Conservation (phyloP, 2,329 filamentous ascomycete genomes). For the Fusarium tjaetaba region DNA sequence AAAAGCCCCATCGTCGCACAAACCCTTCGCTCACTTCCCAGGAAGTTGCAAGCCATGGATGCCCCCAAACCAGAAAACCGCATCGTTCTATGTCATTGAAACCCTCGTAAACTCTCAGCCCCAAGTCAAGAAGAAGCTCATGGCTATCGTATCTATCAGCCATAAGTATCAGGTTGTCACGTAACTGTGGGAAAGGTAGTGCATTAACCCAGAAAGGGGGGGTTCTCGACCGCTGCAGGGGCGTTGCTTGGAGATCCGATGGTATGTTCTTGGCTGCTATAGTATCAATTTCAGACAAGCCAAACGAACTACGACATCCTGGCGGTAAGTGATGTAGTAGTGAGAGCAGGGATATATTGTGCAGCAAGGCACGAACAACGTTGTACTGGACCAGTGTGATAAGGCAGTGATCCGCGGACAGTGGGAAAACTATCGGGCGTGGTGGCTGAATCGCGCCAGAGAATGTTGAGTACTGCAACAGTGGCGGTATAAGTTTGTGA, state of each 20-base stretch:
- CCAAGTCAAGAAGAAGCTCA: not conserved
- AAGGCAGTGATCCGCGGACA: not conserved
- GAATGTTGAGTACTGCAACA: not conserved
- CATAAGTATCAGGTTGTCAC: not conserved
- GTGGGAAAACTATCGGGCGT: not conserved
- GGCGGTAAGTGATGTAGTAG: not conserved
- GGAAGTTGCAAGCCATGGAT: not conserved
- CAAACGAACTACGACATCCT: not conserved
- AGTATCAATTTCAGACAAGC: not conserved
- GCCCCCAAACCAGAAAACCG: not conserved
- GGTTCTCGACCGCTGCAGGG: not conserved
- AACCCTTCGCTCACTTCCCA: not conserved
- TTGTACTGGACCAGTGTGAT: not conserved
- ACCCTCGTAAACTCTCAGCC: not conserved
- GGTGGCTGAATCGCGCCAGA: not conserved
- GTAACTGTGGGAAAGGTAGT: not conserved
- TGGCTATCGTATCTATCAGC: not conserved
- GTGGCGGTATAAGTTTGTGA: not conserved
- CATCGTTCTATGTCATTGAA: not conserved
- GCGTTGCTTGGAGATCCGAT: not conserved
- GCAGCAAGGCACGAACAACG: not conserved
- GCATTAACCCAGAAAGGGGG: not conserved
- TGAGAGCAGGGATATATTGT: not conserved
- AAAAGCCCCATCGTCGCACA: not conserved
- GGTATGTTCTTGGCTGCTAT: not conserved